A percentile compares a stretch with the other conserved stretches of the same genome.
These are phyloP conservation scores for Rosa multiflora DNA, from an alignment of 306 rosid species.

Conservation along the genomic window DNA sequence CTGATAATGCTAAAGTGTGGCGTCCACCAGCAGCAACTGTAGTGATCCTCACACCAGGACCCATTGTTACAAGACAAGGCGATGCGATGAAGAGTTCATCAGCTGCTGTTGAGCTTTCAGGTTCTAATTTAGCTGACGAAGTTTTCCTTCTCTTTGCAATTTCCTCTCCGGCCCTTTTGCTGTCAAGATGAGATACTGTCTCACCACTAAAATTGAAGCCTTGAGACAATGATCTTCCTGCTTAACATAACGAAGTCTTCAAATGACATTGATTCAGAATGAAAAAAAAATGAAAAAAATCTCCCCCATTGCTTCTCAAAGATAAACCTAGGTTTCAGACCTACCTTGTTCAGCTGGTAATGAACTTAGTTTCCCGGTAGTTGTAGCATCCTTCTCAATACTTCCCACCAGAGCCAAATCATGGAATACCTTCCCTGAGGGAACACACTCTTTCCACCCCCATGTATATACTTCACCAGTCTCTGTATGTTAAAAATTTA, in stretches of 20 bases:
- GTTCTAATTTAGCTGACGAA: constrained; percentile 52
- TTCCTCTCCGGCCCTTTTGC: constrained; percentile 62
- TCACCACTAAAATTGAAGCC: constrained; percentile 54
- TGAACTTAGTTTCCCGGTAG: constrained; percentile 46
- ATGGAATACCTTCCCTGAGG: constrained; percentile 60
- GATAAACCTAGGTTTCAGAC: background rate
- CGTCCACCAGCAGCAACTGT: constrained; percentile 90
- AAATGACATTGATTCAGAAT: constrained; percentile 23
- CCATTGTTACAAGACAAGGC: constrained; percentile 63
- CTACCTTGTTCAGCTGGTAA: constrained; percentile 58
- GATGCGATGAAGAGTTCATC: constrained; percentile 61
- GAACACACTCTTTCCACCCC: constrained; percentile 98
- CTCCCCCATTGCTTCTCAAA: background rate
- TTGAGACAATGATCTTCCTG: constrained; percentile 50
- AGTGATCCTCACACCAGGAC: constrained; percentile 62
- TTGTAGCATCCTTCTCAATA: constrained; percentile 43
- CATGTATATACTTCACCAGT: constrained; percentile 74
- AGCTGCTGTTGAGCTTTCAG: constrained; percentile 57
- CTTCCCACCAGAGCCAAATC: constrained; percentile 50
- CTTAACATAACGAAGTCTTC: constrained; percentile 32
- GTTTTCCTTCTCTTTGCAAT: constrained; percentile 65
- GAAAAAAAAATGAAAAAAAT: background rate
- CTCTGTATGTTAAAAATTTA: constrained; percentile 39
- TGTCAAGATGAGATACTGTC: constrained; percentile 54
- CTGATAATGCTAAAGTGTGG: constrained; percentile 85